Evolutionary conservation across 768 basidiomycete genomes (phyloP).

Genomic region (Lentinula lateritia): DNA sequence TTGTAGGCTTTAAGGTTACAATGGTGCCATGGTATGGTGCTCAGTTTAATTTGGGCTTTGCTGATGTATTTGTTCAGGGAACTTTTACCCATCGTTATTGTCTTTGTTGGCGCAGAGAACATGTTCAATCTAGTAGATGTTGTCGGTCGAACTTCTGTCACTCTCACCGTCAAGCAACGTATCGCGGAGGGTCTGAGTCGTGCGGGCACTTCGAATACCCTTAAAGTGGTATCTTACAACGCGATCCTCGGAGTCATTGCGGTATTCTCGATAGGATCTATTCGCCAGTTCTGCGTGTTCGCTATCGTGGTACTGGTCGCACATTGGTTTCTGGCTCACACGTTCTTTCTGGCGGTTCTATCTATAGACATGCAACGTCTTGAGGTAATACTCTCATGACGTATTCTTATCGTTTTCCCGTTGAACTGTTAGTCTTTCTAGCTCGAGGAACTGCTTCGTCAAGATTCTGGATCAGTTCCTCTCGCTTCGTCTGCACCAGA

Average conservation of each 20-base stretch:
- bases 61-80: constrained; percentile 44
- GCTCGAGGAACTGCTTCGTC: constrained; percentile 82
- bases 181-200: constrained; percentile 87
- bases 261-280: constrained; percentile 69
- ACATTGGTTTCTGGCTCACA: constrained; percentile 96
- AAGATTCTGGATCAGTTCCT: constrained; percentile 55
- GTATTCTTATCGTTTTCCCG: not conserved
- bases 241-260: constrained; percentile 72
- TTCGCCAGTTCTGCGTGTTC: constrained; percentile 90
- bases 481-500: constrained; percentile 21
- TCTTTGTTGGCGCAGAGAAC: constrained; percentile 95
- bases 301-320: constrained; percentile 92
- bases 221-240: constrained; percentile 89
- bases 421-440: constrained; percentile 22
- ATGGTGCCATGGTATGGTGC: constrained; percentile 79
- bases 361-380: constrained; percentile 95
- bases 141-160: constrained; percentile 79
- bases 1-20: constrained; percentile 83
- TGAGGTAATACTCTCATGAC: constrained; percentile 41
- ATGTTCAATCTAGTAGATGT: constrained; percentile 94
- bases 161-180: constrained; percentile 83
- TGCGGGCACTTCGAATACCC: constrained; percentile 87
- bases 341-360: constrained; percentile 90
- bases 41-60: not conserved
- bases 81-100: constrained; percentile 86